phyloP scores from a whole-genome alignment of 345 rosid genomes.

The Gossypium thurberi region DNA sequence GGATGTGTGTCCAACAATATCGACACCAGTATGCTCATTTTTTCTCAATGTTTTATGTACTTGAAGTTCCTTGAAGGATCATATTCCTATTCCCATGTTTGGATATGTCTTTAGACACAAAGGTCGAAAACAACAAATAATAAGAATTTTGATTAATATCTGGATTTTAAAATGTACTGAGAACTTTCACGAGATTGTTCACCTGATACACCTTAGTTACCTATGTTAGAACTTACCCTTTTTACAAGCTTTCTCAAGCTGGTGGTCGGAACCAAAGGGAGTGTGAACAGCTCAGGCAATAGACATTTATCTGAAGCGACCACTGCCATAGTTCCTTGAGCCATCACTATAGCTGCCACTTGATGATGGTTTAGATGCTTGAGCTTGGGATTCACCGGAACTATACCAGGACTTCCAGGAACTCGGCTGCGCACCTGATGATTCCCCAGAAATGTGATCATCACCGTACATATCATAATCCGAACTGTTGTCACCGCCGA shows the following conservation, averaged over 20 bases:
- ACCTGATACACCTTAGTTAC: neutral
- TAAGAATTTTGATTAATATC: neutral
- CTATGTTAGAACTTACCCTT: neutral
- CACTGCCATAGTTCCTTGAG: neutral
- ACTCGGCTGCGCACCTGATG: constrained; percentile 22
- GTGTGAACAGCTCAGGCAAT: neutral
- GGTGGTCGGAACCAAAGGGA: constrained; percentile 1
- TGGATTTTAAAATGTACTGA: neutral
- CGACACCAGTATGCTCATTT: neutral
- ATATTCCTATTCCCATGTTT: neutral
- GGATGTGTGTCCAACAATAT: neutral
- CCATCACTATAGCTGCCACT: neutral
- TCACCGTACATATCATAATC: constrained; percentile 51
- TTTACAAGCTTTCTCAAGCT: neutral
- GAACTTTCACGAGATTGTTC: neutral
- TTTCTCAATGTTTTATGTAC: neutral
- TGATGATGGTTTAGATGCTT: constrained; percentile 13
- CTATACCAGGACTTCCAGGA: constrained; percentile 26
- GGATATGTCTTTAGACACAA: neutral
- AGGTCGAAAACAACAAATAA: too few relatives aligned
- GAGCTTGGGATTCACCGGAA: constrained; percentile 43
- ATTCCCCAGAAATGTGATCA: constrained; percentile 34
- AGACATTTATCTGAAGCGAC: constrained; percentile 4
- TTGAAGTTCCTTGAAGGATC: neutral
- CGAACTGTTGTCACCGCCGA: constrained; percentile 43